These are phyloP conservation scores for Macrolepiota fuliginosa DNA, from an alignment of 768 basidiomycete species.

Conservation along the genomic window DNA sequence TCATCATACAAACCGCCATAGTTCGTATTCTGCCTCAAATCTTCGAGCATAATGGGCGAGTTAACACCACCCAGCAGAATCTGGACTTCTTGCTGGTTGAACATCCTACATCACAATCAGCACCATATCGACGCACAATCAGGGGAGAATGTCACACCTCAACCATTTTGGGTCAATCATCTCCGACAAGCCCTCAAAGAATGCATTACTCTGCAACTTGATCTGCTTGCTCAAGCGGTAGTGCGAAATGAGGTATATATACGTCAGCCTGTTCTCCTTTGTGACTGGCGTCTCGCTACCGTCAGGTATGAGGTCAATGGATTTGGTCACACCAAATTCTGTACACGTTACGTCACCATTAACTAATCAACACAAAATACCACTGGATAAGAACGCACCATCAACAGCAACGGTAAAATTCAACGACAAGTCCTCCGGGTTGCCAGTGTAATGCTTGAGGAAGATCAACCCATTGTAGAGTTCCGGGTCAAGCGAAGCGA, in stretches of 20 bases:
- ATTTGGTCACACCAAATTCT: conserved; percentile 83
- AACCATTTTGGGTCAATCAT: conserved; percentile 93
- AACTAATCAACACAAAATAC: no score
- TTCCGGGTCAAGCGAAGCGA: conserved; percentile 87
- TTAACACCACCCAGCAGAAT: conserved; percentile 89
- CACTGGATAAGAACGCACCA: conserved; percentile 42
- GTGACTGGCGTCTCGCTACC: conserved; percentile 86
- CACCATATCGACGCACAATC: background rate
- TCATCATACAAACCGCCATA: conserved; percentile 82
- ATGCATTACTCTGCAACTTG: conserved; percentile 74
- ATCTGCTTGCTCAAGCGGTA: conserved; percentile 91
- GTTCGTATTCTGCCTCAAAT: conserved; percentile 71
- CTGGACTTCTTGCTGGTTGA: conserved; percentile 95
- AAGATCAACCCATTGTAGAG: conserved; percentile 90
- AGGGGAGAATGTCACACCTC: conserved; percentile 36
- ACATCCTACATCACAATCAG: conserved; percentile 62
- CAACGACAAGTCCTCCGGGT: conserved; percentile 84
- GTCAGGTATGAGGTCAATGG: conserved; percentile 75
- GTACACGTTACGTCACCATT: background rate
- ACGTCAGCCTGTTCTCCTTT: conserved; percentile 82
- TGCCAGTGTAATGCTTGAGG: conserved; percentile 87
- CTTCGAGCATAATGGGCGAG: conserved; percentile 79
- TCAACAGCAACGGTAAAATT: conserved; percentile 89
- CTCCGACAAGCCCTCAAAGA: conserved; percentile 91
- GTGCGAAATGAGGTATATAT: conserved; percentile 87